Conservation (phyloP, 768 basidiomycete species). For the Rhodotorula toruloides region DNA sequence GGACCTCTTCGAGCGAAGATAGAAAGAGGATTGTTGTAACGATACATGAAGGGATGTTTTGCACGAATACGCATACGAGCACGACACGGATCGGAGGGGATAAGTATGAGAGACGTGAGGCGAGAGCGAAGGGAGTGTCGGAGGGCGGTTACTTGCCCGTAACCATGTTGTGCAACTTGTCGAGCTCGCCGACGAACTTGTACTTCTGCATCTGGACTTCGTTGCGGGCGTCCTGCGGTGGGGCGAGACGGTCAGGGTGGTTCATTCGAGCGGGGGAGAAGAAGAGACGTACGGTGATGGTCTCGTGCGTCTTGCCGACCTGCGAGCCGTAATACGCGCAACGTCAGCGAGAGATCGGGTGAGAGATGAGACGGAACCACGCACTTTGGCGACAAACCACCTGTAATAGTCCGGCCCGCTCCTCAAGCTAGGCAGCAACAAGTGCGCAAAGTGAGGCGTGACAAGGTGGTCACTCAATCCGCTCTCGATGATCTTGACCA, state of each 20-base stretch:
- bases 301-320: constrained; percentile 30
- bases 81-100: too few relatives aligned
- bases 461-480: constrained; percentile 32
- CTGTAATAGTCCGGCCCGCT: constrained; percentile 25
- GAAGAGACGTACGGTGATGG: constrained; percentile 6
- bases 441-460: constrained; percentile 18
- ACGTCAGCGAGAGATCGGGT: neutral
- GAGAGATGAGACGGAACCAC: neutral
- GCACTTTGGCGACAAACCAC: constrained; percentile 15
- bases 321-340: neutral
- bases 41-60: neutral
- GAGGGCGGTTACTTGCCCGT: neutral
- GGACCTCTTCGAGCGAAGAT: neutral
- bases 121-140: too few relatives aligned
- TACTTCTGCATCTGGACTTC: constrained; percentile 18
- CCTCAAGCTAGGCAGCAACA: constrained; percentile 16
- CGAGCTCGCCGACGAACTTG: constrained; percentile 19
- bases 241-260: neutral
- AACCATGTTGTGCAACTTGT: constrained; percentile 21
- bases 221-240: constrained; percentile 9
- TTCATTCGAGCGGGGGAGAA: neutral
- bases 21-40: neutral
- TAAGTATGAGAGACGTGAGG: too few relatives aligned
- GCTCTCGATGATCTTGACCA: constrained; percentile 26
- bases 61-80: neutral